These are phyloP conservation scores for Phoma herbarum DNA, from an alignment of 2,329 filamentous ascomycete species.

Conservation along the genomic window DNA sequence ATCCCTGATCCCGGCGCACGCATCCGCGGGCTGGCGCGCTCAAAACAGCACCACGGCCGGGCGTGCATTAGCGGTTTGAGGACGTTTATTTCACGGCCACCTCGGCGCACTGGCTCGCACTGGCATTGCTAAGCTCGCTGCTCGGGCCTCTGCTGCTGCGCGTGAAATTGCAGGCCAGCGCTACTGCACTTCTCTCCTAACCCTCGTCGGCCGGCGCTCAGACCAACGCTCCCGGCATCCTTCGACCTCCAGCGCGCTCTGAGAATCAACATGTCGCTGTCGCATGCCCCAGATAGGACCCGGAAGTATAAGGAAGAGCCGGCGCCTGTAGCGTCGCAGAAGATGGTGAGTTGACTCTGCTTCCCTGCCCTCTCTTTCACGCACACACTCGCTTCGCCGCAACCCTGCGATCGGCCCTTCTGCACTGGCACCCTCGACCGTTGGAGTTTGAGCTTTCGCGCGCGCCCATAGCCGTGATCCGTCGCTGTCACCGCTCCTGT, in stretches of 20 bases:
- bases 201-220: constrained; percentile 44
- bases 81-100: constrained; percentile 52
- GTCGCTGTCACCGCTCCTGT: constrained; percentile 37
- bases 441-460: constrained; percentile 39
- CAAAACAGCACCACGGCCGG: constrained; percentile 42
- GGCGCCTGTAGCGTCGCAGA: constrained; percentile 55
- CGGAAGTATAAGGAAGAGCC: constrained; percentile 57
- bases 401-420: constrained; percentile 25
- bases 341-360: constrained; percentile 54
- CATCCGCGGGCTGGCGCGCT: constrained; percentile 40
- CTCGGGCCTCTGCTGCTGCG: constrained; percentile 22
- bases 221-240: constrained; percentile 46
- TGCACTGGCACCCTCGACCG: constrained; percentile 37
- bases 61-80: constrained; percentile 48
- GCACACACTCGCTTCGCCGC: constrained; percentile 36
- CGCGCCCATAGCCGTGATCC: constrained; percentile 32
- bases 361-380: constrained; percentile 40
- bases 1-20: constrained; percentile 41
- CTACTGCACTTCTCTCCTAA: constrained; percentile 47
- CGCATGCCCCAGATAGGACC: constrained; percentile 52
- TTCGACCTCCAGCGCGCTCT: constrained; percentile 47
- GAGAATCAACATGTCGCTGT: constrained; percentile 54
- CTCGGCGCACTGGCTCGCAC: constrained; percentile 27
- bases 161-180: constrained; percentile 51
- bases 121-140: constrained; percentile 16